Evolutionary conservation across 805 yeast genomes (phyloP), one percentile per base, ranked within the genome.

Genomic region (Maudiozyma barnettii): DNA sequence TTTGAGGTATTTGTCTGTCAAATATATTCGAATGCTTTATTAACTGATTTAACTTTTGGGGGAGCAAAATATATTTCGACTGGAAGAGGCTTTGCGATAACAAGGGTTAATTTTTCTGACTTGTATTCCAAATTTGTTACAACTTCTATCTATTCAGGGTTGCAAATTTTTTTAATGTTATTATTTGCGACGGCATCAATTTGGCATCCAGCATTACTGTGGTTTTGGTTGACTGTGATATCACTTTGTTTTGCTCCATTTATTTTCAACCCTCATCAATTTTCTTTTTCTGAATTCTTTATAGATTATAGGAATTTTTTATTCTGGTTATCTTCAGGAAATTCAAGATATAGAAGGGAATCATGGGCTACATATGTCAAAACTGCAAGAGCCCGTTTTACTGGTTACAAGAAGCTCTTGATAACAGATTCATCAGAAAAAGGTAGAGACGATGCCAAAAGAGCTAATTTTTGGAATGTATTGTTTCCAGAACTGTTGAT

Each of bases 1-100:
- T 91, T 91, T 67, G 98, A 91, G 63, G 97, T 91, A 6, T 89
- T 91, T 67, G 96, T 87, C 8, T 88, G 97, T 63, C 96, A 90
- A 65, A 83, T 90, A 8, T 91, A 91, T 63, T 85, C 97, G 4
- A 78, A 79, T 56, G 76, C 96, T 0, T 69, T 91, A 55, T 67
- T 78, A 42, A 77, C 78, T 44, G 93, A 90, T 64, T 71, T 91
- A 44, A 75, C 89, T 1, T 82, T 84, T 67, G 98, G 98, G 4
- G 95, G 95, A 42, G 98, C 98, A 1, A 75, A 80, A 46, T 91
- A 91, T 60, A 84, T 91, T 52, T 81, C 95, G 10, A 88, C 97
- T 2, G 98, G 98, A 1, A 72, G 98, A 67, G 95, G 96, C 1
- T 85, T 90, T 71, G 96, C 98, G 2, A 87, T 88, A 19, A 76